Evolutionary conservation across 768 basidiomycete genomes (phyloP).

Genomic region (Amanita thiersii): DNA sequence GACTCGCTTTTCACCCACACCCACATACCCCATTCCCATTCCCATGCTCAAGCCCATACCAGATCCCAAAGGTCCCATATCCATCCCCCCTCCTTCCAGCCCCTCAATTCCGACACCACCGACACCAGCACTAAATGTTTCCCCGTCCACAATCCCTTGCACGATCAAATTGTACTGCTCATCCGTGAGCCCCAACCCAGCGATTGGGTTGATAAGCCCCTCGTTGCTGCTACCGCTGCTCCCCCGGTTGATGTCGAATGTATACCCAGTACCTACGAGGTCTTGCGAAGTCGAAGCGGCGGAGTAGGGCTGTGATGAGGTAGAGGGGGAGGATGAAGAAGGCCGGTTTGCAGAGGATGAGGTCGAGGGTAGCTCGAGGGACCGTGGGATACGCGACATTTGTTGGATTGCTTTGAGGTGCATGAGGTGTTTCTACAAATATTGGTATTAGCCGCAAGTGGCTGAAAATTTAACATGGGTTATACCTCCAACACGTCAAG

Average conservation of each 20-base stretch:
- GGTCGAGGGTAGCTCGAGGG: slow-evolving; percentile 44
- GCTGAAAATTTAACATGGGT: not conserved
- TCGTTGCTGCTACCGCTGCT: slow-evolving; percentile 29
- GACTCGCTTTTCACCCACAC: slow-evolving; percentile 4
- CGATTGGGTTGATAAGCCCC: slow-evolving; percentile 70
- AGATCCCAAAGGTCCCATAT: slow-evolving; percentile 4
- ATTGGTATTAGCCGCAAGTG: not conserved
- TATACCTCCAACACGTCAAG: slow-evolving; percentile 85
- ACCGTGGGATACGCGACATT: slow-evolving; percentile 56
- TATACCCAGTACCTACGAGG: not conserved
- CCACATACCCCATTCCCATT: slow-evolving; percentile 3
- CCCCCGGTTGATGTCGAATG: not conserved
- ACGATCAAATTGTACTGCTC: slow-evolving; percentile 81
- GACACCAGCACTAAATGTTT: slow-evolving; percentile 35
- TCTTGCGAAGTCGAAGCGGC: not conserved
- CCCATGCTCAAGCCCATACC: slow-evolving; percentile 9
- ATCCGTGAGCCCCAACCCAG: slow-evolving; percentile 81
- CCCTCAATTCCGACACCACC: slow-evolving; percentile 8
- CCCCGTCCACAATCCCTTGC: slow-evolving; percentile 62
- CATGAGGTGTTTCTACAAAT: slow-evolving; percentile 68
- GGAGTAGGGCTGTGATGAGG: not conserved
- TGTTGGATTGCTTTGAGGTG: slow-evolving; percentile 84
- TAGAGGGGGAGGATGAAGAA: not conserved
- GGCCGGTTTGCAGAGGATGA: slow-evolving; percentile 1
- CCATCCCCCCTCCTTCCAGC: slow-evolving; percentile 7